phyloP scores from a whole-genome alignment of 192 early-diverging fungal species.

The Gryganskiella cystojenkinii region DNA sequence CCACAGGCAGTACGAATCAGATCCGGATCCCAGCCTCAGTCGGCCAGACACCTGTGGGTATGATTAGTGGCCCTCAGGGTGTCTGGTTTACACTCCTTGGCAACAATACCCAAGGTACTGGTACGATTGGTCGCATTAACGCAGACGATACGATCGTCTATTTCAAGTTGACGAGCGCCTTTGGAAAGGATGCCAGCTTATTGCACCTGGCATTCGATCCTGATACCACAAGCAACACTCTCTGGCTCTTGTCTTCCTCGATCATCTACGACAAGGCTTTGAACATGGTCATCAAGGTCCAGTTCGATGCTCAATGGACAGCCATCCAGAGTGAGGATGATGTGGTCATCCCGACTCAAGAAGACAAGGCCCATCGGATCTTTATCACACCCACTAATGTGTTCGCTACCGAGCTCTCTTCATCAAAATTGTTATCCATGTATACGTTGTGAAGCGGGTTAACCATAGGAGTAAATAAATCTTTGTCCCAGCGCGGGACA shows the following conservation, averaged over 20 bases:
- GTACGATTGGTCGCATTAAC: conserved; percentile 25
- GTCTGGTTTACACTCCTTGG: conserved; percentile 38
- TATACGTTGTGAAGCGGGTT: conserved; percentile 4
- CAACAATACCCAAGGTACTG: conserved; percentile 12
- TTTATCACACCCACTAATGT: background rate
- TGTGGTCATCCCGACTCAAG: conserved; percentile 17
- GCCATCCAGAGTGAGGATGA: conserved; percentile 19
- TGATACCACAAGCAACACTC: background rate
- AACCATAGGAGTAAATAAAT: too few relatives aligned
- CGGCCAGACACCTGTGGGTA: conserved; percentile 23
- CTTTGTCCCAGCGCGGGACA: too few relatives aligned
- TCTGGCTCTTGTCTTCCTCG: conserved; percentile 43
- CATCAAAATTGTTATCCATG: conserved; percentile 23
- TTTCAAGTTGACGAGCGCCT: conserved; percentile 2
- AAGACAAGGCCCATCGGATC: conserved; percentile 26
- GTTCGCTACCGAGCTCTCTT: conserved; percentile 22
- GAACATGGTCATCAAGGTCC: conserved; percentile 31
- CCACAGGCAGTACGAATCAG: background rate
- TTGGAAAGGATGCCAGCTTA: conserved; percentile 11
- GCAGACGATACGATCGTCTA: conserved; percentile 1
- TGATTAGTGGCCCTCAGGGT: conserved; percentile 25
- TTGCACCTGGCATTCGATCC: conserved; percentile 31
- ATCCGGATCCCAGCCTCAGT: background rate
- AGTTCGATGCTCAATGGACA: conserved; percentile 12
- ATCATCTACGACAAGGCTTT: conserved; percentile 28